phyloP scores from a whole-genome alignment of 306 rosid genomes.

The Carpinus viminea region DNA sequence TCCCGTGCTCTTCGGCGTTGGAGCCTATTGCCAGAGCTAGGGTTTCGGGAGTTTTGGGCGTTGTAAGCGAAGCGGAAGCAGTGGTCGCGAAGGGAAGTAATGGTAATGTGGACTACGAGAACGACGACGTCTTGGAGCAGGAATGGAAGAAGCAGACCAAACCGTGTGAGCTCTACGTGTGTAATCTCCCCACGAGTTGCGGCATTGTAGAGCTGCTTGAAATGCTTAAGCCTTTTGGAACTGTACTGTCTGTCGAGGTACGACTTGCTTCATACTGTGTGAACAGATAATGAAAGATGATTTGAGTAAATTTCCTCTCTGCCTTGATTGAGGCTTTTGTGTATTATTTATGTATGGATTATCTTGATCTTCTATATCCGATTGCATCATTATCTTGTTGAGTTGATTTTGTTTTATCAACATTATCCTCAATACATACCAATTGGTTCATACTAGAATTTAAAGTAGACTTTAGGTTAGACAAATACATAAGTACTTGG shows the following conservation, averaged over 20 bases:
- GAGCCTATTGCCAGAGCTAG: constrained; percentile 4
- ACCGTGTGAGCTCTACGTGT: constrained; percentile 59
- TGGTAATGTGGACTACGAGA: neutral
- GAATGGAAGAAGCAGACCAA: constrained; percentile 25
- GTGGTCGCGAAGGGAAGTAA: constrained; percentile 6
- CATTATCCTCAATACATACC: no score
- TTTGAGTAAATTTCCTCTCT: neutral
- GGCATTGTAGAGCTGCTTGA: constrained; percentile 47
- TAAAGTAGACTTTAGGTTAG: no score
- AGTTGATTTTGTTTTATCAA: no score
- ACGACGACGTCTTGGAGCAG: constrained; percentile 25
- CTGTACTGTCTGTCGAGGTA: constrained; percentile 57
- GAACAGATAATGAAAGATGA: neutral
- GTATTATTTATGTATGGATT: no score
- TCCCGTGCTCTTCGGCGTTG: neutral
- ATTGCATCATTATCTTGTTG: no score
- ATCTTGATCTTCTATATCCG: no score
- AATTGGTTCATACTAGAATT: no score
- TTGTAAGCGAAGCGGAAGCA: constrained; percentile 26
- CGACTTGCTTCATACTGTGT: neutral
- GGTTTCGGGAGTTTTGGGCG: constrained; percentile 23
- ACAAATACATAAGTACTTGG: no score
- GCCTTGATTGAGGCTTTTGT: no score
- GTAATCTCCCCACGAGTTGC: constrained; percentile 65
- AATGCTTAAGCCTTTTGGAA: constrained; percentile 62